Base-by-base conservation (phyloP, 176 grass and related monocot genomes). In the Oryza glaberrima region DNA sequence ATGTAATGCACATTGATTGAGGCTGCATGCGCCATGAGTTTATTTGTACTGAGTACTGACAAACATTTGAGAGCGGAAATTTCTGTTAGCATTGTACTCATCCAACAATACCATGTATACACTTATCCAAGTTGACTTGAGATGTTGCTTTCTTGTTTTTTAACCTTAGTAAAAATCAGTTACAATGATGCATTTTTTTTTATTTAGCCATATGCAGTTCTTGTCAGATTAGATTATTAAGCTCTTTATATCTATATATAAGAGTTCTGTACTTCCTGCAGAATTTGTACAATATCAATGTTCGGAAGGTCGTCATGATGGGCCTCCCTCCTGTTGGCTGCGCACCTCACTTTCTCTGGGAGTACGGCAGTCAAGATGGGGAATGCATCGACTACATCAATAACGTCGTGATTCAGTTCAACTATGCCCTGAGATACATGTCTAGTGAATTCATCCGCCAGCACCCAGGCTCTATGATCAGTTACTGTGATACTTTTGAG, bases 201-300 rank as follows among this genome's bases (percentile, higher is more conserved):
- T 75, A 32, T 32, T 32, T 32, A 32, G 30, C 30, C 30, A 32
- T 32, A 32, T 32, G 25, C 16, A n/a, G 16, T 60, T 76, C 22
- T 74, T 80, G 16, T 68, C 35, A 68, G 14, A 67, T 56, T 66
- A 56, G 4, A 8, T 56, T 56, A 47, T 35, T 25, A 32, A 46
- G 66, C 9, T 77, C 44, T 72, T 7, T 11, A 26, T 84, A 32
- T 51, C 70, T 66, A 66, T 67, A 48, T 32, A 32, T 32, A 36
- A 36, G 35, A 1, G 9, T 36, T 81, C 32, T 48, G 36, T 51
- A 69, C 65, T 41, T 36, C 9, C 7, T 71, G 48, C 85, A 97
- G 94, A 92, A 91, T 77, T 65, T 97, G 75, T 97, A 97, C 76
- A 90, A 88, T 65, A 91, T 88, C 30, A 97, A 94, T 17, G 91